Evolutionary conservation across 768 basidiomycete genomes (phyloP).

Genomic region (Boletus eberwhitei): DNA sequence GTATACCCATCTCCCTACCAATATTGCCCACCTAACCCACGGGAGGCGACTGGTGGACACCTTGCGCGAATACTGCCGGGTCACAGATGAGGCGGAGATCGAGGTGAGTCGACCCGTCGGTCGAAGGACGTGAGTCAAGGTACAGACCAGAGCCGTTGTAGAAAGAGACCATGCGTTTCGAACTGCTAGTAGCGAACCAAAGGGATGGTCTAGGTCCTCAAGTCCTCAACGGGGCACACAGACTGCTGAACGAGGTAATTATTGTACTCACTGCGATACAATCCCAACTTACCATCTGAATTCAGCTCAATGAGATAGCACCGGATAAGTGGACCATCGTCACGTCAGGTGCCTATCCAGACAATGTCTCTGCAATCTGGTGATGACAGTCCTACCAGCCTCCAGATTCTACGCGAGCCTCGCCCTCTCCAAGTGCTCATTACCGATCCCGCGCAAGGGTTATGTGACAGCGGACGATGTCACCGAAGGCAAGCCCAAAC

Average conservation of each 20-base stretch:
- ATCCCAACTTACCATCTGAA: neutral
- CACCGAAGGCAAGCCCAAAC: slow-evolving; percentile 80
- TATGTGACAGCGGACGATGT: slow-evolving; percentile 66
- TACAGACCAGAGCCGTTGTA: slow-evolving; percentile 22
- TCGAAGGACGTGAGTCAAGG: neutral
- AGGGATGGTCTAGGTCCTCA: slow-evolving; percentile 46
- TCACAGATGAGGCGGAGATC: slow-evolving; percentile 55
- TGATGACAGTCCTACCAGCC: slow-evolving; percentile 40
- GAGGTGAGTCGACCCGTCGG: slow-evolving; percentile 39
- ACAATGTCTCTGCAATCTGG: neutral
- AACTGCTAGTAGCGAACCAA: slow-evolving; percentile 62
- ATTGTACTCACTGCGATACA: neutral
- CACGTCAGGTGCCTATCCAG: slow-evolving; percentile 53
- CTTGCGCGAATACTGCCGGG: slow-evolving; percentile 61
- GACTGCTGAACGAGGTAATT: slow-evolving; percentile 53
- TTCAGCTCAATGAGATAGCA: slow-evolving; percentile 25
- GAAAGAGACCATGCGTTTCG: slow-evolving; percentile 74
- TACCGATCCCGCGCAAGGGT: slow-evolving; percentile 56
- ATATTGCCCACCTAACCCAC: slow-evolving; percentile 60
- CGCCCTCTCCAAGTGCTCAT: slow-evolving; percentile 60
- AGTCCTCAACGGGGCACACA: slow-evolving; percentile 62
- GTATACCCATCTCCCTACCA: slow-evolving; percentile 51
- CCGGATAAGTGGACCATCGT: slow-evolving; percentile 71
- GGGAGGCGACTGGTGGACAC: slow-evolving; percentile 78
- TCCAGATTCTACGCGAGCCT: slow-evolving; percentile 67